phyloP scores from a whole-genome alignment of 768 basidiomycete genomes.

The Nidularia pulvinata region DNA sequence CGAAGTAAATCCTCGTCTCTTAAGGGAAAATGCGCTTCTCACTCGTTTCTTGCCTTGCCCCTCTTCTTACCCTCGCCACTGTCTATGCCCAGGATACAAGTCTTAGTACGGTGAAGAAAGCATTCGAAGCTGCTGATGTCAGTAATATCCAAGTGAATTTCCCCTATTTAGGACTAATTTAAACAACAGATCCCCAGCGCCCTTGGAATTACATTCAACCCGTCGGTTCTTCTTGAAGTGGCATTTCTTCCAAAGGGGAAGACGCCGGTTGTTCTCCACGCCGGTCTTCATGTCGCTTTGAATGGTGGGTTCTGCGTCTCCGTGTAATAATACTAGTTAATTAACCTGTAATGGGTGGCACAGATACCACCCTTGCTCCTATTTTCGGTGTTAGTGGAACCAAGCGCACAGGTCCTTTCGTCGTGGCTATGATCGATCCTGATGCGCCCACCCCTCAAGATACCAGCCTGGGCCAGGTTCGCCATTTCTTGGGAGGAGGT shows the following conservation, averaged over 20 bases:
- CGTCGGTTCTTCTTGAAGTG: not conserved
- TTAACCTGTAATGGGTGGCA: not conserved
- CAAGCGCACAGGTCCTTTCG: conserved; percentile 36
- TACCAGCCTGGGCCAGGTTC: conserved; percentile 38
- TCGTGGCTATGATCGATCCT: conserved; percentile 45
- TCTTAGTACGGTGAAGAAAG: not conserved
- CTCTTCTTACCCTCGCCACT: not conserved
- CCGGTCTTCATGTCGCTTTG: not conserved
- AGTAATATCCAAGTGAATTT: not conserved
- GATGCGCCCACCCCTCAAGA: conserved; percentile 52
- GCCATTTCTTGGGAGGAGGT: conserved; percentile 47
- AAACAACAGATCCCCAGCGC: not conserved
- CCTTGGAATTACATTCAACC: not conserved
- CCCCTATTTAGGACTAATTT: not conserved
- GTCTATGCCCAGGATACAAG: not conserved
- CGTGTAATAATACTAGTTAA: not conserved
- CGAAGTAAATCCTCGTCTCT: no score
- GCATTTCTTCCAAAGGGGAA: not conserved
- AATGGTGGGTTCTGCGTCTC: not conserved
- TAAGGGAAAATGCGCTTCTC: no score
- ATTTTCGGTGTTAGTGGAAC: conserved; percentile 25
- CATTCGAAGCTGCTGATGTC: not conserved
- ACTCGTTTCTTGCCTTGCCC: no score
- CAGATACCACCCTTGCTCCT: conserved; percentile 38
- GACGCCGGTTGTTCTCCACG: not conserved